Base-by-base conservation (phyloP, 805 yeast species). In the Scheffersomyces coipomensis region DNA sequence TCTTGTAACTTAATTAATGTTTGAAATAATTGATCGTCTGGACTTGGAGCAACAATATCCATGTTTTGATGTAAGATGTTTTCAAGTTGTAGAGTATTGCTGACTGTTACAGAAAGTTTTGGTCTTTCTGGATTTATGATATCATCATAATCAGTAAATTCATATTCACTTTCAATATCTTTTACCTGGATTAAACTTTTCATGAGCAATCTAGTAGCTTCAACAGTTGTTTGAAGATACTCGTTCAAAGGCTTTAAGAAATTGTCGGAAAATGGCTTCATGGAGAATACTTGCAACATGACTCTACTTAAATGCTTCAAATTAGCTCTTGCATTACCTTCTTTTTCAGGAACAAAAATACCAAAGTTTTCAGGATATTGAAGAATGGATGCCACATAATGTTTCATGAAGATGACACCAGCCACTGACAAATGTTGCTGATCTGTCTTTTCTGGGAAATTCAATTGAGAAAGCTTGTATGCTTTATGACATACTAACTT, bases 211-310 rank as follows among this genome's bases (percentile, higher is more conserved):
- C 75, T 62, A 33, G 80, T 70, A 10, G 71, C 64, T 6, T 70
- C 80, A 5, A 66, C 62, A 7, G 79, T 72, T 11, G 75, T 64
- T 37, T 66, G 70, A 31, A 88, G 73, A 52, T 78, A 86, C 32
- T 85, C 90, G 56, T 86, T 86, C 53, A 88, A 67, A 1, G 96
- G 95, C 54, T 85, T 89, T 49, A 88, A 61, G 56, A 79, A 88
- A 34, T 82, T 77, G 47, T 85, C 81, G 11, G 75, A 76, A 62
- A 88, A 88, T 2, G 86, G 78, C 45, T 75, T 72, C 81, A 88
- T 79, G 3, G 80, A 59, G 17, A 85, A 81, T 26, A 85, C 58
- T 57, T 87, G 95, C 23, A 75, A 65, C 37, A 88, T 51, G 9
- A 85, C 77, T 40, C 80, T 73, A 23, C 80, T 64, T 34, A 87